Evolutionary conservation across 108 stramenopile genomes (phyloP).

Genomic region (Fragilaria crotonensis): DNA sequence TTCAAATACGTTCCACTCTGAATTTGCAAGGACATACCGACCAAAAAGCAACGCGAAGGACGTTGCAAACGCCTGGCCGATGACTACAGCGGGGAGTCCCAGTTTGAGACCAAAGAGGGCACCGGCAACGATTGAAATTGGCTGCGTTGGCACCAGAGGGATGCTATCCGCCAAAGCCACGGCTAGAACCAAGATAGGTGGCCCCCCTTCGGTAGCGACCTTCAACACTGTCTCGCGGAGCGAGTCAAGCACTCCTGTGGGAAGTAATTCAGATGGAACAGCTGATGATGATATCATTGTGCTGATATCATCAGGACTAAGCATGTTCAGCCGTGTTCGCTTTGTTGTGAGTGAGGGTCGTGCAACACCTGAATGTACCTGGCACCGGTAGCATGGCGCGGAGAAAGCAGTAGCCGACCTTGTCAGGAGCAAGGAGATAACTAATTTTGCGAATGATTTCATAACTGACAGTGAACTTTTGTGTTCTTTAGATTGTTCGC

Average conservation of each 20-base stretch:
- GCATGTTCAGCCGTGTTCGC: too few species aligned
- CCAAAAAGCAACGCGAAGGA: conserved; percentile 1
- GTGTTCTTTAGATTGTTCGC: too few species aligned
- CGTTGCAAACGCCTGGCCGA: conserved; percentile 6
- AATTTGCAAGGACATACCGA: not conserved
- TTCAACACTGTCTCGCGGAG: not conserved
- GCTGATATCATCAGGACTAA: too few species aligned
- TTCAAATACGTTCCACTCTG: too few species aligned
- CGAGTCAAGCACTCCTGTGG: not conserved
- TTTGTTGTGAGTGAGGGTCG: too few species aligned
- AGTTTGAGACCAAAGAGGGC: conserved; percentile 5
- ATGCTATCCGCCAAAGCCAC: conserved; percentile 2
- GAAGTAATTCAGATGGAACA: not conserved
- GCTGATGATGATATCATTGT: too few species aligned
- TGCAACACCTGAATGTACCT: too few species aligned
- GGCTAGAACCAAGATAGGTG: not conserved
- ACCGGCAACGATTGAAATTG: conserved; percentile 6
- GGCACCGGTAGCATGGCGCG: too few species aligned
- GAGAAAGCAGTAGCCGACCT: too few species aligned
- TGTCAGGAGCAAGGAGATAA: too few species aligned
- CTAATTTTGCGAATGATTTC: too few species aligned
- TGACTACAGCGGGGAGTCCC: conserved; percentile 4
- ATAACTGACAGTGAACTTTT: too few species aligned
- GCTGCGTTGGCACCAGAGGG: conserved; percentile 5
- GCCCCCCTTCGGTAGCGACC: conserved; percentile 1